phyloP scores from a whole-genome alignment of 331 rosid genomes.

The Quercus tomentella region DNA sequence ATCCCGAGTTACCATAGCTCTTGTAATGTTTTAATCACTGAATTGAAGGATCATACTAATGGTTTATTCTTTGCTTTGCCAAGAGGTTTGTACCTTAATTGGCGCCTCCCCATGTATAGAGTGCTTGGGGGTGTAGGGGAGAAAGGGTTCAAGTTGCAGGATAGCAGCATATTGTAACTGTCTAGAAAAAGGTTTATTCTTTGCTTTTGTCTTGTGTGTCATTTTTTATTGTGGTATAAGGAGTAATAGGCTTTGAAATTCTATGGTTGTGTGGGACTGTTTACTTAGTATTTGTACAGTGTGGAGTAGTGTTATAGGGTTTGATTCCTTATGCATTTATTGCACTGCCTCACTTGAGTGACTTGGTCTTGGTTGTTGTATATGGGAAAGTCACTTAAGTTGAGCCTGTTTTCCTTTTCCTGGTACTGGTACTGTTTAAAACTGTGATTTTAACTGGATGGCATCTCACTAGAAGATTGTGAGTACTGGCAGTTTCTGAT shows the following conservation, averaged over 20 bases:
- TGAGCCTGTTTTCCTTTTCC: neutral
- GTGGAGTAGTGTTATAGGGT: neutral
- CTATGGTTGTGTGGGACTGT: neutral
- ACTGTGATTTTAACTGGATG: neutral
- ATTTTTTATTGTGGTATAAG: neutral
- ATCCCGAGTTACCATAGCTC: constrained; percentile 4
- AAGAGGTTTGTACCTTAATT: no score
- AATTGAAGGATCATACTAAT: neutral
- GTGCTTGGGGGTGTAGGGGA: accelerated
- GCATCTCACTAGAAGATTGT: neutral
- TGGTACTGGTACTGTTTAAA: neutral
- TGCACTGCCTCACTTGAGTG: neutral
- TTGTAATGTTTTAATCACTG: neutral
- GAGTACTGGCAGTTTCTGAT: neutral
- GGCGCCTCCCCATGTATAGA: no score
- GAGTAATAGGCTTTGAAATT: neutral
- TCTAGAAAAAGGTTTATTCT: neutral
- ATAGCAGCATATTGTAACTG: no score
- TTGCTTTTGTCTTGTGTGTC: neutral
- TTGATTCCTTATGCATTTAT: neutral
- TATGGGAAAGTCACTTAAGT: neutral
- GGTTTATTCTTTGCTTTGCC: constrained; percentile 7
- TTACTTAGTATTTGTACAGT: neutral
- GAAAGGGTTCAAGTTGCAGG: no score
- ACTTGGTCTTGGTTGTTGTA: neutral